These are phyloP conservation scores for Daldinia eschscholtzii DNA, from an alignment of 2,329 filamentous ascomycete species.

Conservation along the genomic window DNA sequence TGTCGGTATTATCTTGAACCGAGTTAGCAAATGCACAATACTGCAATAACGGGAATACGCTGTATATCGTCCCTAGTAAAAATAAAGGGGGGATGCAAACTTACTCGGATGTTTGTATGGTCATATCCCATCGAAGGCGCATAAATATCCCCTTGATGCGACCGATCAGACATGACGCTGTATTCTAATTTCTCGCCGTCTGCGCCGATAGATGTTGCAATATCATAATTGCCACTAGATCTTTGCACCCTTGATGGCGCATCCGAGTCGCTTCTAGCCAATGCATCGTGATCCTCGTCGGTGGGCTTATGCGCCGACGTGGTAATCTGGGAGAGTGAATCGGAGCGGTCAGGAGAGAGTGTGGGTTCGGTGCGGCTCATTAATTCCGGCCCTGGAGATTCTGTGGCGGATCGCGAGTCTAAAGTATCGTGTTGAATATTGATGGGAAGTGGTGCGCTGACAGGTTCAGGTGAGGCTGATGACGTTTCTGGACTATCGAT, in stretches of 20 bases:
- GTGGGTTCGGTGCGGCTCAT: constrained; percentile 41
- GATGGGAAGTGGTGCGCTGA: constrained; percentile 40
- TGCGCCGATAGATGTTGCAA: constrained; percentile 37
- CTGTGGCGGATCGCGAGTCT: constrained; percentile 47
- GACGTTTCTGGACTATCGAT: constrained; percentile 46
- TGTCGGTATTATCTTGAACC: constrained; percentile 74
- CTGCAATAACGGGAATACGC: not conserved
- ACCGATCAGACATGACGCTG: constrained; percentile 29
- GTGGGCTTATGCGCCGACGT: constrained; percentile 41
- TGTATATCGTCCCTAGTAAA: not conserved
- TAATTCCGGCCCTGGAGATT: constrained; percentile 48
- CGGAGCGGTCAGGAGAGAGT: constrained; percentile 37
- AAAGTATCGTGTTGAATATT: constrained; percentile 36
- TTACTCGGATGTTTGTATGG: constrained; percentile 67
- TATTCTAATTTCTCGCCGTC: constrained; percentile 45
- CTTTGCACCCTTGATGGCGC: constrained; percentile 21
- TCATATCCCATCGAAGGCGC: constrained; percentile 64
- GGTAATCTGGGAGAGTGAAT: constrained; percentile 35
- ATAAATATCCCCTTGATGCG: constrained; percentile 42
- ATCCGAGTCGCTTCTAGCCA: constrained; percentile 29
- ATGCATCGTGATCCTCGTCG: constrained; percentile 43
- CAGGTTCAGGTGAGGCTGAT: constrained; percentile 45
- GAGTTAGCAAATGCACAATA: constrained; percentile 14
- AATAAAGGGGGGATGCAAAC: constrained; percentile 43
- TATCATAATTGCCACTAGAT: constrained; percentile 33